Evolutionary conservation across 768 basidiomycete species (phyloP), one percentile per base, ranked within the genome.

Genomic region (Symmetrospora coprosmae): DNA sequence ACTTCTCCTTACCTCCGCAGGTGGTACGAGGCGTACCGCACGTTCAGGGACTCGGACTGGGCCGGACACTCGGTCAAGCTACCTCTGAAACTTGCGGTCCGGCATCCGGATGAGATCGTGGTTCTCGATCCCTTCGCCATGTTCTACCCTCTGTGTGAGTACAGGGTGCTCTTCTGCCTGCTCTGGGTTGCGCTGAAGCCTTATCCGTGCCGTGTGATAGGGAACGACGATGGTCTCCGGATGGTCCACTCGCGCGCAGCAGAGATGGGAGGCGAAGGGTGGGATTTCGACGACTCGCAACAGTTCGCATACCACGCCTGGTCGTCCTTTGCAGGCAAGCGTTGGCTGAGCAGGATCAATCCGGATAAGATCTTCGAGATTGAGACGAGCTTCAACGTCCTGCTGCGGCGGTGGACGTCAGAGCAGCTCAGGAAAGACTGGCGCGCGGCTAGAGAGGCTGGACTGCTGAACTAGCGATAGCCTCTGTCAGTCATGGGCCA

Each of bases 111-210:
- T 0, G 68, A 70, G 31, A 38, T 75, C 31, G 72, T 73, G 6
- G 71, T 75, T 13, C 62, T 75, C 16, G 72, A 72, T 21, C 68
- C 72, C 33, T 63, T 69, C 14, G 67, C 72, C 0, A 71, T 73
- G 60, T 73, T 73, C 62, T 73, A 72, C 70, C 72, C 72, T 5
- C 53, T 71, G 13, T 73, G 72, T n/a, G n/a, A n/a, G n/a, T n/a
- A n/a, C n/a, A n/a, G n/a, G n/a, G n/a, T n/a, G n/a, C n/a, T n/a
- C n/a, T n/a, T n/a, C n/a, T n/a, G n/a, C n/a, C n/a, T n/a, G n/a
- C n/a, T n/a, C n/a, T n/a, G n/a, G n/a, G n/a, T n/a, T n/a, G n/a
- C n/a, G n/a, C n/a, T n/a, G n/a, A n/a, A n/a, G n/a, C n/a, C n/a
- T n/a, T n/a, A n/a, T n/a, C n/a, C n/a, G n/a, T n/a, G n/a, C n/a